Evolutionary conservation across 2,329 filamentous ascomycete genomes (phyloP), one percentile per base, ranked within the genome.

Genomic region (Byssoonygena ceratinophila): DNA sequence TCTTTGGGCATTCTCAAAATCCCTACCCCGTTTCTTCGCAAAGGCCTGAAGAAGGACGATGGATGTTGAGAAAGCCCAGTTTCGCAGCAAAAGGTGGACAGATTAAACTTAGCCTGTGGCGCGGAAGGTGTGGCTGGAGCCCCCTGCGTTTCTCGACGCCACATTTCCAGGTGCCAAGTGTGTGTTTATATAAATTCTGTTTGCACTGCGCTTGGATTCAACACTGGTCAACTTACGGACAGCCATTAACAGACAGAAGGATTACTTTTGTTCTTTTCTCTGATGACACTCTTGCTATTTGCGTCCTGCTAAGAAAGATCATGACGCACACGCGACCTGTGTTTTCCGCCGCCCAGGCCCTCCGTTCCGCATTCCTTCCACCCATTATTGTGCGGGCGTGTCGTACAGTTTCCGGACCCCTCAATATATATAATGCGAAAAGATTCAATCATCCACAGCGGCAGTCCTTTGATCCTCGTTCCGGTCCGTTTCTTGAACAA

Each of bases 281-380:
- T n/a, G n/a, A n/a, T n/a, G n/a, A n/a, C n/a, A n/a, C n/a, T 53
- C 31, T 16, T 44, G 12, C n/a, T 32, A 25, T 16, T 37, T 31
- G 4, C 29, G 8, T 11, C 7, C n/a, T 7, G 3, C 27, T 32
- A n/a, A 40, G 6, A 27, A 12, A 7, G 5, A 45, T 7, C 45
- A 55, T 55, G 54, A 37, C 51, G 3, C 51, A 52, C 41, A 34
- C 39, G 12, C 54, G 46, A 4, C 51, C 54, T 23, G 37, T 55
- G 9, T 55, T 53, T 43, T 55, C 54, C 16, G 46, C 51, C 23
- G 54, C 50, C 20, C 54, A 53, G 14, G 54, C 54, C 9, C 54
- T 56, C 36, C 54, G 54, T 12, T 41, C 31, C 34, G 27, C 54
- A 23, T 54, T 56, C 39, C 36, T 56, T 8, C 27, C 29, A 20